A percentile compares a stretch with the other conserved stretches of the same genome.
These are phyloP conservation scores for Cajanus cajan DNA, from an alignment of 306 rosid genomes.

Conservation along the genomic window DNA sequence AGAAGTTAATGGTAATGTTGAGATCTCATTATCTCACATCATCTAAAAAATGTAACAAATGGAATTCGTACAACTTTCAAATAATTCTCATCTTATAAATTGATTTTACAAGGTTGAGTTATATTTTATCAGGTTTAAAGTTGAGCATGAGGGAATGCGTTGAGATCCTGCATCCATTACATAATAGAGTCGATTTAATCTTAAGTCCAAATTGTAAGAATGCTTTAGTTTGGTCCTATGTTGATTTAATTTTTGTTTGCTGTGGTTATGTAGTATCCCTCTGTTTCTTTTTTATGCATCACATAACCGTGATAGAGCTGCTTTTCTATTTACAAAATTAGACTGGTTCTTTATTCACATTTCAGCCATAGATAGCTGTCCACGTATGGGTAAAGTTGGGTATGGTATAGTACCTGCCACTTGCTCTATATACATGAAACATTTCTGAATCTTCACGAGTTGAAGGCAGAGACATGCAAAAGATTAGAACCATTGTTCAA, in stretches of 20 bases:
- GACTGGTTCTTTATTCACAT: neutral
- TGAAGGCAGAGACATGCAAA: neutral
- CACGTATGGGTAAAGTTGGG: neutral
- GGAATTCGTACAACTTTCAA: too few relatives aligned
- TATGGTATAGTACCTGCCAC: neutral
- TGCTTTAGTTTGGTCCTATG: neutral
- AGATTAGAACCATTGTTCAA: neutral
- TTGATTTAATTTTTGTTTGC: neutral
- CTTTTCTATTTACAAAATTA: neutral
- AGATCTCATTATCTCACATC: neutral
- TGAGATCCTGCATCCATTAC: too few relatives aligned
- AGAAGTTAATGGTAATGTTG: neutral
- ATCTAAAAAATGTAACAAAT: neutral
- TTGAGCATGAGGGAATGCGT: too few relatives aligned
- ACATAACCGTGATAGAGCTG: neutral
- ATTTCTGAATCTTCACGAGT: conserved; percentile 43
- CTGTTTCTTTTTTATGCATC: neutral
- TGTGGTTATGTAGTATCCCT: neutral
- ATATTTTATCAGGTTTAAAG: too few relatives aligned
- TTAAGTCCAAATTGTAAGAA: too few relatives aligned
- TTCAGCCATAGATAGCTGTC: neutral
- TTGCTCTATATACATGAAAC: conserved; percentile 23
- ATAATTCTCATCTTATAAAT: neutral
- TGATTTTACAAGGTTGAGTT: neutral
- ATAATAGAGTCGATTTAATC: too few relatives aligned